Evolutionary conservation across 1,284 basidiomycete species (phyloP).

Genomic region (Entoloma clypeatum): DNA sequence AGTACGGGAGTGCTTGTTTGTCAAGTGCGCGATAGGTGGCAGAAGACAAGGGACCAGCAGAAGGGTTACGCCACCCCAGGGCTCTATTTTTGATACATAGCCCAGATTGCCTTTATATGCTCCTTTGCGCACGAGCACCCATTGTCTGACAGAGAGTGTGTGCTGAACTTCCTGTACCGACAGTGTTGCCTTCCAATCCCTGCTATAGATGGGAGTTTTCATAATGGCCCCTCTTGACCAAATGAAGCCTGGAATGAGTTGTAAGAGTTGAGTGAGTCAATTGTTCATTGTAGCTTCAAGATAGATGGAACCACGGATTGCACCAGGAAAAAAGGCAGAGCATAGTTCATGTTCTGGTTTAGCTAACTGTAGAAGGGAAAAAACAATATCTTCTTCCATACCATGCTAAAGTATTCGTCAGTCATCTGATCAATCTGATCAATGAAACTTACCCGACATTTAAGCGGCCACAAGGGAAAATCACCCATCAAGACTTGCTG

Average conservation of each 20-base stretch:
- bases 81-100: not conserved
- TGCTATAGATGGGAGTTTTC: not conserved
- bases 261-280: slow-evolving; percentile 2
- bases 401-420: too few relatives aligned
- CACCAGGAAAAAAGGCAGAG: slow-evolving; percentile 11
- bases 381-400: slow-evolving; percentile 8
- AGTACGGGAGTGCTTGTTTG: not conserved
- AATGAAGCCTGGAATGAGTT: slow-evolving; percentile 12
- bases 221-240: not conserved
- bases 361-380: slow-evolving; percentile 5
- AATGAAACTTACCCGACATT: too few relatives aligned
- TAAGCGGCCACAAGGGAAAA: too few relatives aligned
- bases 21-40: too few relatives aligned
- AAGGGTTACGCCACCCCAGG: slow-evolving; percentile 13
- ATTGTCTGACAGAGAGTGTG: slow-evolving; percentile 2
- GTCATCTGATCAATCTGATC: too few relatives aligned
- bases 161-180: not conserved
- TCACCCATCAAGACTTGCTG: too few relatives aligned
- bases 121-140: slow-evolving; percentile 14
- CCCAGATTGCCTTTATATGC: slow-evolving; percentile 18
- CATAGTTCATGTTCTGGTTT: slow-evolving; percentile 7
- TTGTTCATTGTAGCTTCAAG: slow-evolving; percentile 14
- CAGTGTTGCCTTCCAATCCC: not conserved
- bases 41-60: slow-evolving; percentile 14
- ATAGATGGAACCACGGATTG: slow-evolving; percentile 12